Base-by-base conservation (phyloP, 768 basidiomycete species). In the Lentinula detonsa region DNA sequence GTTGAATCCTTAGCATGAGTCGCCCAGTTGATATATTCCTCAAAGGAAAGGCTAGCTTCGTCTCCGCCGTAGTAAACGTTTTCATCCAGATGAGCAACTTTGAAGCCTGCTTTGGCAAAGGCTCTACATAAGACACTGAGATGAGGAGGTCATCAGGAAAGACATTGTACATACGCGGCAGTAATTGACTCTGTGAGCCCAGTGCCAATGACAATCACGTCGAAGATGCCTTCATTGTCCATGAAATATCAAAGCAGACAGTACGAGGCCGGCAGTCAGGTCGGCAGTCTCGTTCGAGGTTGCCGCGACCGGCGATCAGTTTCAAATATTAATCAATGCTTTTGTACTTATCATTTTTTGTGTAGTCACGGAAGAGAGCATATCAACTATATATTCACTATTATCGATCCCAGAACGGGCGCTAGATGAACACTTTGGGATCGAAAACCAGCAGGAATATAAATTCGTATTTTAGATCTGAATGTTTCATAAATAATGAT, bases 21-120 rank as follows among this genome's bases (percentile, higher is more conserved):
- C 9, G 83, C 82, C 93, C 91, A 95, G 49, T 78, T 68, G 1
- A 83, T 68, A 16, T 97, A 79, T 69, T 98, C 96, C 59, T 91
- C 85, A 1, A 95, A 75, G 0, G 90, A 87, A 31, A 98, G 71
- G 28, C 86, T 89, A 0, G 95, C 93, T 70, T 94, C 85, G 51
- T 86, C 78, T 13, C 81, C 87, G 49, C 95, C 96, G 67, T 98
- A 98, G 71, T 93, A 91, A 0, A 83, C 70, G 65, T 95, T 91
- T 16, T 78, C 73, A 71, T 98, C 96, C 63, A 98, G 74, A 65
- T 98, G 96, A 0, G 91, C 91, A 31, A 98, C 87, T 62, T 83
- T 89, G 73, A 89, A 86, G 48, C 94, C 93, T 53, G 91, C 85
- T 73, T 93, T 95, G 0, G 95, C 86, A 48, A 98, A 83, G 0